Base-by-base conservation (phyloP, 805 yeast genomes). In the Priceomyces medius region DNA sequence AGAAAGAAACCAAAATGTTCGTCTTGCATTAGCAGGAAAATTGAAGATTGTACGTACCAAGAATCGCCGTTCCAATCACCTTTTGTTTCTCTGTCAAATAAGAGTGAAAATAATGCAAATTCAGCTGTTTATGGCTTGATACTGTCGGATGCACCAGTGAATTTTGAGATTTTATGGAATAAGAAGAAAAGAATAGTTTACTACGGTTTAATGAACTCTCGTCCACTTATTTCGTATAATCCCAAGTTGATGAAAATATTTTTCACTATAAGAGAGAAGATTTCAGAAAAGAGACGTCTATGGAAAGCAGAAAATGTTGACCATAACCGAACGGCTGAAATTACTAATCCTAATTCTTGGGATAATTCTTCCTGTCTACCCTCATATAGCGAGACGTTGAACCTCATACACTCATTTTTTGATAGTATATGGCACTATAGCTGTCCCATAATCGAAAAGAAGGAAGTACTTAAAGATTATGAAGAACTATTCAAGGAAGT, bases 391-490 rank as follows among this genome's bases (percentile, higher is more conserved):
- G 20, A 20, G 2, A 27, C 20, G 12, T 9, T 29, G 20, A 10
- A 9, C 14, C 35, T 37, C 17, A 16, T 37, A 21, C 20, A 18
- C 10, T 10, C 20, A 6, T 37, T 27, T 29, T 37, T 37, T 31
- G 35, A 37, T 13, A 31, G 41, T 20, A 20, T 37, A 13, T 37
- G 41, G 41, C 14, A 37, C 20, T 12, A 16, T 12, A 17, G 20
- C 13, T 27, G 10, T 28, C 41, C 41, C 3, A 31, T 37, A 13
- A 20, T 37, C 12, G 20, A 20, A 3, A 16, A 37, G 21, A 29
- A 31, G 4, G 29, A 20, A 10, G 20, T 37, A 13, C 4, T 37
- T 12, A 20, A 20, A 6, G 41, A 37, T 20, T 37, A 29, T 16
- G 13, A 8, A 2, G 4, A 20, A 13, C 18, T 37, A 9, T 37